Percentiles rank a stretch among this genome's conserved stretches.
Evolutionary conservation across 176 grass and related monocot species (phyloP).

Genomic region (Triticum urartu): DNA sequence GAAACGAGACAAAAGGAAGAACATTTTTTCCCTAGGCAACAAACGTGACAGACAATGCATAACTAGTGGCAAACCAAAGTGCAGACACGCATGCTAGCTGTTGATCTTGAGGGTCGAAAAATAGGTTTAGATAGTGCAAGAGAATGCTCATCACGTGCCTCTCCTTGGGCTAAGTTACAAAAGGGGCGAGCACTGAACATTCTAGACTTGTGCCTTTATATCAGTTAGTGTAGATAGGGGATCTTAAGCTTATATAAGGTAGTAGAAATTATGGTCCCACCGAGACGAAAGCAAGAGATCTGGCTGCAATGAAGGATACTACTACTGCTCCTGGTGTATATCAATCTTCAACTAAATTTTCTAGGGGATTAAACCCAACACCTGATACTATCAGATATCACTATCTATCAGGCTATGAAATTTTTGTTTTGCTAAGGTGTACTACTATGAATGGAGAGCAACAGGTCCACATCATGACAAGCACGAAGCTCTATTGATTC

Average conservation of each 20-base stretch:
- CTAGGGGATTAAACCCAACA: not conserved
- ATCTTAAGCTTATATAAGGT: not conserved
- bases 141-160: conserved; percentile 15
- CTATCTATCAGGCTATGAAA: conserved; percentile 4
- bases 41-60: conserved; percentile 24
- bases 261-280: not conserved
- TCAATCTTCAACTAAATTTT: not conserved
- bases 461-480: not conserved
- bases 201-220: not conserved
- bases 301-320: too few relatives aligned
- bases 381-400: not conserved
- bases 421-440: not conserved
- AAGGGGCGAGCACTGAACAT: not conserved
- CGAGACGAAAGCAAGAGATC: not conserved
- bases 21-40: not conserved
- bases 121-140: not conserved
- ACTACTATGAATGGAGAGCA: not conserved
- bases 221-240: too few relatives aligned
- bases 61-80: conserved; percentile 17
- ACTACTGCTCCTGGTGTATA: not conserved
- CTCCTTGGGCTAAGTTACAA: not conserved
- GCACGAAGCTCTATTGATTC: conserved; percentile 9
- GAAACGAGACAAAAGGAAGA: not conserved
- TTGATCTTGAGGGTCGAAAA: not conserved
- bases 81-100: conserved; percentile 25